phyloP scores from a whole-genome alignment of 73 alveolate species.

The Paramecium biaurelia region DNA sequence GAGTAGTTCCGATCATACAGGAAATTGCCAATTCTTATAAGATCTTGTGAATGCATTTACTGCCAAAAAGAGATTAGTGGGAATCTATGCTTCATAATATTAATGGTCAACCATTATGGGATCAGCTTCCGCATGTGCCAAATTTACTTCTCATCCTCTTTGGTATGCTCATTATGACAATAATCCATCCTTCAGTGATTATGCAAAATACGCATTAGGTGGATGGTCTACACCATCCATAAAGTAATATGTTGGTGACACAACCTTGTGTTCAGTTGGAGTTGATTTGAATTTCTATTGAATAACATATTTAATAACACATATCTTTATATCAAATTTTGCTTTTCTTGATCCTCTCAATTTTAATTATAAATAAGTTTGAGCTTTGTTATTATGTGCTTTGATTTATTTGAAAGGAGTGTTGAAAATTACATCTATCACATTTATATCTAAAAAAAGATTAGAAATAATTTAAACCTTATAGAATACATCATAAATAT shows the following conservation, averaged over 20 bases:
- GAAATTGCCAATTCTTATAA: conserved; percentile 68
- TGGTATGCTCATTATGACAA: conserved; percentile 92
- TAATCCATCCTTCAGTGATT: conserved; percentile 73
- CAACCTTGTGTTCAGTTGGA: conserved; percentile 76
- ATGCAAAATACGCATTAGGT: not conserved
- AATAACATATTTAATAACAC: not conserved
- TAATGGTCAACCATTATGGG: conserved; percentile 80
- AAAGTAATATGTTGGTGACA: conserved; percentile 77
- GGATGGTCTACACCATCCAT: conserved; percentile 73
- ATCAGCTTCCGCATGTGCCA: conserved; percentile 67
- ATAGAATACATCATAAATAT: not conserved
- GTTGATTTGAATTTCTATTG: conserved; percentile 75
- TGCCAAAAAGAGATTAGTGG: conserved; percentile 66
- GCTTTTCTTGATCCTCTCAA: not conserved
- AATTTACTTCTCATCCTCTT: conserved; percentile 66
- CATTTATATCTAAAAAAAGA: not conserved
- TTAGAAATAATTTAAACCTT: not conserved
- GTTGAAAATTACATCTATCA: no score
- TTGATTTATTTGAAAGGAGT: no score
- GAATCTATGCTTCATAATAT: conserved; percentile 73
- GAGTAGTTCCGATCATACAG: conserved; percentile 47
- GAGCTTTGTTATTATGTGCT: not conserved
- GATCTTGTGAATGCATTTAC: conserved; percentile 57
- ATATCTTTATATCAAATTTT: not conserved
- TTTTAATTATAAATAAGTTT: not conserved